Evolutionary conservation across 2,329 filamentous ascomycete genomes (phyloP), one percentile per base, ranked within the genome.

Genomic region (Fusarium praegraminearum): DNA sequence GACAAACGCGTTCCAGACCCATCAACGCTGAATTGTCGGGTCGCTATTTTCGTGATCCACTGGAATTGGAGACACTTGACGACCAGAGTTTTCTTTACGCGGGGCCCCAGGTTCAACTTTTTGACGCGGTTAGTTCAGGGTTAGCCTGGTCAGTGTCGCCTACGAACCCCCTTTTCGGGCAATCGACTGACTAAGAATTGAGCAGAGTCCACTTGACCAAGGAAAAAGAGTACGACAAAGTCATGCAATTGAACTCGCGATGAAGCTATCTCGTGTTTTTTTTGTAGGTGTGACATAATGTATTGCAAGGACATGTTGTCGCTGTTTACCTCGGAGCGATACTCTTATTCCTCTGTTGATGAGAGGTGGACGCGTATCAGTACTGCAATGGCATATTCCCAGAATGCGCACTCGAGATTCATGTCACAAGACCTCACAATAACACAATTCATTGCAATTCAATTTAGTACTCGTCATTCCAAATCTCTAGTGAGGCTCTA

Each of bases 61-160:
- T 58, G 44, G 45, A 45, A 49, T 50, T 54, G 51, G 57, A 41
- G 24, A 64, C 61, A 64, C 61, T 46, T 51, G 61, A 64, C 59
- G 30, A 15, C 38, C 20, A 49, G 40, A 64, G 58, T 18, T 64
- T 64, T 64, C 22, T 11, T 40, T 28, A 58, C 44, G 61, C 61
- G 61, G 61, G 61, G 61, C 61, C 61, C 61, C 61, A 64, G 61
- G 59, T 58, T 64, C 32, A 7, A 46, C 5, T 16, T 12, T 28
- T 30, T 32, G 26, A 46, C 44, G 49, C 36, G 45, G 30, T 38
- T 24, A 36, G 55, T 53, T 13, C 43, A 47, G 58, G 44, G 44
- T 24, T 43, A 56, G 63, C 50, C 58, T 24, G 22, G 36, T 28
- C 0, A 11, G 3, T 6, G 24, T 62, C 59, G 61, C 61, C 36